A percentile compares a stretch with the other conserved stretches of the same genome.
These are phyloP conservation scores for Skeletonema marinoi DNA, from an alignment of 108 stramenopile genomes.

Conservation along the genomic window DNA sequence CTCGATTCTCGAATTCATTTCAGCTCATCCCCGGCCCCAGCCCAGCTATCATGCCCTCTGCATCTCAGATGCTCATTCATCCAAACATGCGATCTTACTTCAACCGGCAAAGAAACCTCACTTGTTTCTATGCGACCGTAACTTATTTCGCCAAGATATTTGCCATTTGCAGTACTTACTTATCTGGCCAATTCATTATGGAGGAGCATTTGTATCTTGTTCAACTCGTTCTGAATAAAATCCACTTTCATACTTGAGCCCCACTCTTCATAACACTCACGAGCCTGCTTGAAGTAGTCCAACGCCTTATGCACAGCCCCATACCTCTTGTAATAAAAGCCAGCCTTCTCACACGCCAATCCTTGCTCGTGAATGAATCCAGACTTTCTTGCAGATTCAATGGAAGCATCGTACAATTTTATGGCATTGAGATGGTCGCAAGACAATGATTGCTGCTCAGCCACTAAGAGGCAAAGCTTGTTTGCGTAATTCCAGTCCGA, in stretches of 20 bases:
- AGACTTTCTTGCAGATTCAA: slow-evolving; percentile 1
- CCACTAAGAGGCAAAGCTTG: slow-evolving; percentile 12
- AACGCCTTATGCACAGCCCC: background rate
- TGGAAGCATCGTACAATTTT: slow-evolving; percentile 8
- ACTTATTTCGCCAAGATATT: too few species aligned
- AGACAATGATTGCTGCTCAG: slow-evolving; percentile 15
- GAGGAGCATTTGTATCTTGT: background rate
- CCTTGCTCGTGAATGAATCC: background rate
- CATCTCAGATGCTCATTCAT: too few species aligned
- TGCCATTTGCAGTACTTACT: too few species aligned
- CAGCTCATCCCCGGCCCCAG: too few species aligned
- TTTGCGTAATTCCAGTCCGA: slow-evolving; percentile 25
- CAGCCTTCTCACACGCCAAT: slow-evolving; percentile 7
- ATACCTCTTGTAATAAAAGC: background rate
- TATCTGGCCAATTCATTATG: too few species aligned
- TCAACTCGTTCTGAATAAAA: background rate
- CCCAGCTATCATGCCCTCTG: too few species aligned
- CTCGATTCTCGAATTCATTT: too few species aligned
- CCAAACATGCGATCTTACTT: too few species aligned
- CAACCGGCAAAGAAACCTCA: too few species aligned
- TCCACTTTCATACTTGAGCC: background rate
- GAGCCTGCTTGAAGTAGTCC: background rate
- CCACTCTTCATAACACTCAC: slow-evolving; percentile 1
- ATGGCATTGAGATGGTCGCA: slow-evolving; percentile 3
- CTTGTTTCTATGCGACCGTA: too few species aligned